A percentile compares a stretch with the other conserved stretches of the same genome.
phyloP scores from a whole-genome alignment of 768 basidiomycete species.

The Chalciporus pseudorubinellus region DNA sequence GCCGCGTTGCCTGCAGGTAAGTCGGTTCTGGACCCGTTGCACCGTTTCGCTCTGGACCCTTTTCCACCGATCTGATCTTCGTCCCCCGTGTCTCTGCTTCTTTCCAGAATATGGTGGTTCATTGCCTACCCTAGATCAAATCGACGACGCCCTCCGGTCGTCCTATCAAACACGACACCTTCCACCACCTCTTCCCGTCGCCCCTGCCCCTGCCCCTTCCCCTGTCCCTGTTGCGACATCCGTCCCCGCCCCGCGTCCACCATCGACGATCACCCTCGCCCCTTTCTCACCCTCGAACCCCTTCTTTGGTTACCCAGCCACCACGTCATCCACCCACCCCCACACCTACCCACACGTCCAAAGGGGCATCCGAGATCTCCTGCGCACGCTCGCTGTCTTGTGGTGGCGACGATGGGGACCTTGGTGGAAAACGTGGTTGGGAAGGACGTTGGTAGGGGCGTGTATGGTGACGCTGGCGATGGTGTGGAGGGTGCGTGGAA shows the following conservation, averaged over 20 bases:
- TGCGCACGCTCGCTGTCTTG: constrained; percentile 56
- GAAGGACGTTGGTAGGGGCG: constrained; percentile 19
- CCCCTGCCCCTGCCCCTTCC: not conserved
- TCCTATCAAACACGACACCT: constrained; percentile 3
- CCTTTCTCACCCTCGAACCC: constrained; percentile 66
- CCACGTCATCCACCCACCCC: constrained; percentile 29
- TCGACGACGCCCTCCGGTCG: constrained; percentile 47
- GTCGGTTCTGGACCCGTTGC: not conserved
- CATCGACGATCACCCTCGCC: constrained; percentile 33
- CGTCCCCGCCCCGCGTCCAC: not conserved
- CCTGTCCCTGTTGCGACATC: not conserved
- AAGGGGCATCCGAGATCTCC: constrained; percentile 65
- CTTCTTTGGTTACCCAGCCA: constrained; percentile 70
- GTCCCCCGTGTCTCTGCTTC: constrained; percentile 18
- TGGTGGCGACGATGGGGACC: constrained; percentile 73
- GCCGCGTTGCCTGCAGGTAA: constrained; percentile 51
- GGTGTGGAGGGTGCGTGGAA: constrained; percentile 7
- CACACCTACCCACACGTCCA: constrained; percentile 57
- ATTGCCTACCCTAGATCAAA: constrained; percentile 48
- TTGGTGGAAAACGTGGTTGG: constrained; percentile 38
- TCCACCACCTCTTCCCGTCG: constrained; percentile 3
- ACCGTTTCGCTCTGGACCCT: not conserved
- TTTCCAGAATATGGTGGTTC: constrained; percentile 65
- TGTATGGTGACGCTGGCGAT: constrained; percentile 33
- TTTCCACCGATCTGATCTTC: constrained; percentile 8